Evolutionary conservation across 257 asterid genomes (phyloP).

Genomic region (Henckelia pumila): DNA sequence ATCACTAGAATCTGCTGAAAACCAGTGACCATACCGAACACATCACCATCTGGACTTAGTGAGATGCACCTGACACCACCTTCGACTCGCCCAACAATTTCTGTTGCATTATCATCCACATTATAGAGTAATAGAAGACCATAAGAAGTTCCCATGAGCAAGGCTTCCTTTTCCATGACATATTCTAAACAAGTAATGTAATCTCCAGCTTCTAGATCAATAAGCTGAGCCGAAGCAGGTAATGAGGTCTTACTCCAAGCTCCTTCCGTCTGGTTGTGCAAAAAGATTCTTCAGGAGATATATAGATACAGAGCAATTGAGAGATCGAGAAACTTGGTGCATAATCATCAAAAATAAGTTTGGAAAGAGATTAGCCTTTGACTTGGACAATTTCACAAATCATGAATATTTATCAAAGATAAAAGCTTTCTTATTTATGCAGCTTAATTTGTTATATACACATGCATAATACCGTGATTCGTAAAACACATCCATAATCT

Average conservation of each 20-base stretch:
- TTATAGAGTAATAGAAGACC: slow-evolving; percentile 73
- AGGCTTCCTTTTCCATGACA: slow-evolving; percentile 91
- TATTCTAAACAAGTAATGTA: slow-evolving; percentile 75
- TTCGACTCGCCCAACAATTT: slow-evolving; percentile 85
- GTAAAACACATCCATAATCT: neutral
- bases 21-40: slow-evolving; percentile 75
- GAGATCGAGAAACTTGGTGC: neutral
- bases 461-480: neutral
- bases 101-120: slow-evolving; percentile 59
- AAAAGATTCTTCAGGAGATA: slow-evolving; percentile 23
- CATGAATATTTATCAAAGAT: slow-evolving; percentile 13
- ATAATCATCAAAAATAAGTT: slow-evolving; percentile 6
- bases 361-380: neutral
- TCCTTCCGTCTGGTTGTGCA: slow-evolving; percentile 45
- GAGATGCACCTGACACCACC: slow-evolving; percentile 95
- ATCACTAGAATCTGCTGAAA: slow-evolving; percentile 82
- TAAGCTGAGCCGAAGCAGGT: slow-evolving; percentile 36
- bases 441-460: neutral
- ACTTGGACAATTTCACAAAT: neutral
- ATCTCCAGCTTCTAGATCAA: slow-evolving; percentile 80
- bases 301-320: neutral
- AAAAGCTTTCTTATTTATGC: neutral
- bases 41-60: slow-evolving; percentile 97
- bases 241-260: slow-evolving; percentile 35
- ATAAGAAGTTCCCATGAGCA: slow-evolving; percentile 72